Base-by-base conservation (phyloP, 2,329 filamentous ascomycete genomes). In the Microsporum audouinii region DNA sequence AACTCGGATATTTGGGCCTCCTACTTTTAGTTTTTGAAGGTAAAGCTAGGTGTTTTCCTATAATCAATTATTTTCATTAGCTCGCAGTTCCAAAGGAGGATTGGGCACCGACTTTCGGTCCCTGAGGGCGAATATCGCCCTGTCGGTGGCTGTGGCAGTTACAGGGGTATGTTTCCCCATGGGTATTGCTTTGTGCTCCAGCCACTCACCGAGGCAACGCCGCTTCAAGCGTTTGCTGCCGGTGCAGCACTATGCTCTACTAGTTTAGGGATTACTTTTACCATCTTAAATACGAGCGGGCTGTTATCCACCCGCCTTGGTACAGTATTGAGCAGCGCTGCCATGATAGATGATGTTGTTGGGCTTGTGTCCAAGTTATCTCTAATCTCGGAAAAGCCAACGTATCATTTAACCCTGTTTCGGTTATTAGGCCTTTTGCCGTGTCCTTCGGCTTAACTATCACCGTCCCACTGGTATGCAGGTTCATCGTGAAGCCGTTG, bases 311-410 rank as follows among this genome's bases (percentile, higher is more conserved):
- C 80, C 6, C 73, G 82, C 1, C 69, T 86, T 0, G 89, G 75
- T 61, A 84, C 73, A 6, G 82, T 94, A 0, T 77, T 91, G 0
- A 82, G 83, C 1, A 85, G 82, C 62, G 88, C 88, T 0, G 89
- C 88, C 0, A 88, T 94, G 82, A 82, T 94, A 74, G 89, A 94
- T 69, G 88, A 94, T 72, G 85, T 92, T 0, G 81, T 88, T 1
- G 88, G 88, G 0, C 75, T 92, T 7, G 82, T 91, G 86, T 90
- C 0, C 83, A 89, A 65, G 80, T 92, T 53, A 86, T 94, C 27
- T 82, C 86, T 0, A 85, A 84, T 55, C 75, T 92, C 0, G 80
- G 57, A 17, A 12, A 31, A 7, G 29, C 17, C 4, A 6, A 31
- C 12, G 36, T 7, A 6, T 57, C 53, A 7, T 57, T 62, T 45